Percentiles rank a stretch among this genome's conserved stretches.
phyloP scores from a whole-genome alignment of 2,329 filamentous ascomycete species.

The Tothia fuscella region DNA sequence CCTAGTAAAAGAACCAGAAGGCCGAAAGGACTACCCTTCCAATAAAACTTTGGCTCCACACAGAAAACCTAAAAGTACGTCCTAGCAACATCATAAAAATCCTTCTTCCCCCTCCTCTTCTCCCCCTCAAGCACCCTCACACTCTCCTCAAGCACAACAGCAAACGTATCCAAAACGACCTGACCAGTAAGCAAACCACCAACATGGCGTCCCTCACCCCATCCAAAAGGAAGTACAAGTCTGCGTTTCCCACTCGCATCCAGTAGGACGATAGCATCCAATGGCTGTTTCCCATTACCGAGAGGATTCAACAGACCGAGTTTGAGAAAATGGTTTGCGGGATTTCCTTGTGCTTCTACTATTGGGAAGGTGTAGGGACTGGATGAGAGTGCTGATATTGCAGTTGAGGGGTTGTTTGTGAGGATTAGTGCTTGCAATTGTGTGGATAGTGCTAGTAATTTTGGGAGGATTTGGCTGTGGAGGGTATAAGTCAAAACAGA shows the following conservation, averaged over 20 bases:
- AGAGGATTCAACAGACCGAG: constrained; percentile 33
- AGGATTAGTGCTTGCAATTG: constrained; percentile 7
- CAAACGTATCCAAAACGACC: constrained; percentile 1
- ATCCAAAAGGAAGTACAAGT: constrained; percentile 33
- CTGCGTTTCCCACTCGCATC: constrained; percentile 26
- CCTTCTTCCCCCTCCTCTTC: constrained; percentile 1
- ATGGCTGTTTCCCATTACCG: constrained; percentile 29
- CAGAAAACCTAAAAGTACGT: constrained; percentile 1
- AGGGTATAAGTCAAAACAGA: neutral
- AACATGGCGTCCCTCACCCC: constrained; percentile 29
- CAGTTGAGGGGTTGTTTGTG: neutral
- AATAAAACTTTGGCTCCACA: no score
- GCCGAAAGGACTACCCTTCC: no score
- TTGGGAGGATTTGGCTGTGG: constrained; percentile 1
- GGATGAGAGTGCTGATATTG: neutral
- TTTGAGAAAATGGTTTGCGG: constrained; percentile 21
- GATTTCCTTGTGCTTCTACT: constrained; percentile 1
- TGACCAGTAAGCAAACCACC: neutral
- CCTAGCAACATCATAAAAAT: constrained; percentile 8
- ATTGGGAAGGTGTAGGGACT: neutral
- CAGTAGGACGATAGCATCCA: constrained; percentile 34
- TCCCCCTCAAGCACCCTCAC: neutral
- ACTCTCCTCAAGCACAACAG: constrained; percentile 1
- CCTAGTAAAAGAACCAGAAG: no score
- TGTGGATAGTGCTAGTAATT: neutral